These are phyloP conservation scores for Colletotrichum filicis DNA, from an alignment of 2,329 filamentous ascomycete species.

Conservation along the genomic window DNA sequence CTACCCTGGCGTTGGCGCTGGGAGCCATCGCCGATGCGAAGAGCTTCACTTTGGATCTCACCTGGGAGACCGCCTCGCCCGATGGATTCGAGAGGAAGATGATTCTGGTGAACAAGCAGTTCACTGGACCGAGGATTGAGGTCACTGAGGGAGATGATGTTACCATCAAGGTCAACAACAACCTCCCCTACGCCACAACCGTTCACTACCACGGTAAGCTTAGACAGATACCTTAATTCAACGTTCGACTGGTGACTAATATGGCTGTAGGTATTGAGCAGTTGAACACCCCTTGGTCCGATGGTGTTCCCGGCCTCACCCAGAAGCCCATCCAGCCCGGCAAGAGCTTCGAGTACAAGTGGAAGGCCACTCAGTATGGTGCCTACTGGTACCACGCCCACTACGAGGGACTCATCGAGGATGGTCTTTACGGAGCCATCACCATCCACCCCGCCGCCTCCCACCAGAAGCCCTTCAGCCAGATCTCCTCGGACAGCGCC, in stretches of 20 bases:
- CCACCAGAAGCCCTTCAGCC: constrained; percentile 57
- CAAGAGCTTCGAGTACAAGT: constrained; percentile 61
- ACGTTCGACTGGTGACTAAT: constrained; percentile 6
- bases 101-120: constrained; percentile 68
- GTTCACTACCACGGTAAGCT: constrained; percentile 60
- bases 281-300: constrained; percentile 64
- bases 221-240: background rate
- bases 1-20: constrained; percentile 32
- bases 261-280: constrained; percentile 42
- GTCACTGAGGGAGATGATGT: constrained; percentile 62
- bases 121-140: constrained; percentile 70
- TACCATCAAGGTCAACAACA: constrained; percentile 56
- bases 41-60: constrained; percentile 43
- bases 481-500: constrained; percentile 55
- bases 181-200: constrained; percentile 57
- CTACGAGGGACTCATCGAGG: constrained; percentile 64
- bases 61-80: constrained; percentile 51
- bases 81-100: constrained; percentile 57
- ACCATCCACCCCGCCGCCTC: constrained; percentile 53
- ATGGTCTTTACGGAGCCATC: constrained; percentile 69
- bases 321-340: constrained; percentile 63
- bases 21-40: constrained; percentile 28
- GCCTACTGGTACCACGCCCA: constrained; percentile 73
- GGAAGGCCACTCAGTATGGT: constrained; percentile 66
- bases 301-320: constrained; percentile 68